Evolutionary conservation across 2,329 filamentous ascomycete genomes (phyloP).

Genomic region (Cladosporium oxysporum): DNA sequence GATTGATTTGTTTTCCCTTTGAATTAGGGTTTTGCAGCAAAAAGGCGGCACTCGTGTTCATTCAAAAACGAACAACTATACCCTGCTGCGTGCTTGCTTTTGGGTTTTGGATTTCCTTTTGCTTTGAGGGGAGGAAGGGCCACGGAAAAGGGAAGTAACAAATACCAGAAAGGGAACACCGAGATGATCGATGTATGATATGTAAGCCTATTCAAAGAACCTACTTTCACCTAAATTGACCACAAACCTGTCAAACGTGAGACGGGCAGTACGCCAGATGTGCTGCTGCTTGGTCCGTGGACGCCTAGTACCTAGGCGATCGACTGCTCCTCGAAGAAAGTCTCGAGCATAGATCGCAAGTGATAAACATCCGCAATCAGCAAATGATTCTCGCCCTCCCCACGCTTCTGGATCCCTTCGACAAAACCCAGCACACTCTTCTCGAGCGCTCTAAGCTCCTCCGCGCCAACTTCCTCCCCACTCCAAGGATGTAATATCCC

Average conservation of each 20-base stretch:
- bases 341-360: background rate
- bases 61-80: background rate
- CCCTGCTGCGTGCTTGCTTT: conserved; percentile 8
- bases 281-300: background rate
- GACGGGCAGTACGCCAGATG: background rate
- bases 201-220: conserved; percentile 9
- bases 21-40: background rate
- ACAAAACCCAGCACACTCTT: background rate
- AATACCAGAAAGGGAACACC: background rate
- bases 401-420: background rate
- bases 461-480: background rate
- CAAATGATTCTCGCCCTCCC: background rate
- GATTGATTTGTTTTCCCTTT: background rate
- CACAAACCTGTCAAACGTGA: background rate
- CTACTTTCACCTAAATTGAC: background rate
- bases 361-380: background rate
- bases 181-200: conserved; percentile 10
- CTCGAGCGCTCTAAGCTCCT: background rate
- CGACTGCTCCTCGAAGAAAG: background rate
- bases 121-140: background rate
- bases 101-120: background rate
- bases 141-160: background rate
- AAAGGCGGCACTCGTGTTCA: conserved; percentile 7
- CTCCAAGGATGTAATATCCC: background rate
- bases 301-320: background rate